Evolutionary conservation across 2,329 filamentous ascomycete genomes (phyloP), one percentile per base, ranked within the genome.

Genomic region (Neocucurbitaria cava): DNA sequence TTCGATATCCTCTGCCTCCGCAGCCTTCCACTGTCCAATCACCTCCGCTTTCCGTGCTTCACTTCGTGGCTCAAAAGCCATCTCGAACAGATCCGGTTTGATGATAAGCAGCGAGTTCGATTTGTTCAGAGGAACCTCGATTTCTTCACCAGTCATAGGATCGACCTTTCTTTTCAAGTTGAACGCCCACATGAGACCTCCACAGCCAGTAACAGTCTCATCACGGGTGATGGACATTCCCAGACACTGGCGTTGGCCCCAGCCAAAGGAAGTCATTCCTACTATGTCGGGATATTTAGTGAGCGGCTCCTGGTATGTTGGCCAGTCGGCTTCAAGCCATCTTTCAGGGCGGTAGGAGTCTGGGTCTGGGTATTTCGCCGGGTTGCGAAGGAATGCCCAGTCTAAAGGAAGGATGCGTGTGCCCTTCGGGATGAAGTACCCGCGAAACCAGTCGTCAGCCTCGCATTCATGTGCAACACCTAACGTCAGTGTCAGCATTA

Each of bases 301-400:
- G n/a, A 89, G 79, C 0, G 87, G 87, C 65, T 85, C 85, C 65
- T 87, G 83, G 75, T 83, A 89, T 0, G 86, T 87, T 0, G 87
- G 87, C 80, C 83, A 89, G 18, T 76, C 77, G n/a, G 83, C 73
- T 60, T 87, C 82, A 10, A 89, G 79, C 78, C 84, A 89, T 35
- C 87, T 81, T 61, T 87, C 85, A 0, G 87, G 86, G 24, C 79
- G 82, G 74, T 82, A 89, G 60, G 75, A 80, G 43, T 89, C 85
- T n/a, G 85, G 83, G 63, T 88, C 83, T 1, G 85, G 85, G 65
- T 89, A 89, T 50, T 81, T 83, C 31, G 74, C 74, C 1, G 82
- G 79, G 57, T 88, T 84, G 31, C 71, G 72, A 23, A 73, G 68
- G 59, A 76, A 74, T 3, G 70, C 72, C 42, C 59, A 73, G 54